Evolutionary conservation across 805 yeast genomes (phyloP).

Genomic region (Candida palmyrensis): DNA sequence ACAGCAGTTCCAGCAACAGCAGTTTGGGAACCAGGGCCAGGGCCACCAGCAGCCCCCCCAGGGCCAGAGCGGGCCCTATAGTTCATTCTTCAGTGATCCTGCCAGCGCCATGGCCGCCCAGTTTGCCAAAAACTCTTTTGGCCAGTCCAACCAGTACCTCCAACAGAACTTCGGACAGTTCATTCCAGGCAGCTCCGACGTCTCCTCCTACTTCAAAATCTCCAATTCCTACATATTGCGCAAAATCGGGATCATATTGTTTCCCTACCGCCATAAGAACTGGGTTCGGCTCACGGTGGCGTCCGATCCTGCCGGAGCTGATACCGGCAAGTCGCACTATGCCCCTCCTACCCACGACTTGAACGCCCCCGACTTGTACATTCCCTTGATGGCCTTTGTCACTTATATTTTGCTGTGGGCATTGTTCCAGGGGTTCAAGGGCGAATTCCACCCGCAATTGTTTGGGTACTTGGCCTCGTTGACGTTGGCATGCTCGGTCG

Average conservation of each 20-base stretch:
- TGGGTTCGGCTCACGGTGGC: constrained; percentile 60
- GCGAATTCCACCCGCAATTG: constrained; percentile 88
- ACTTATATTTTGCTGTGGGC: constrained; percentile 86
- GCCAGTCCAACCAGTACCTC: constrained; percentile 73
- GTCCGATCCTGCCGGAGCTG: constrained; percentile 13
- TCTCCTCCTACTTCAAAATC: constrained; percentile 87
- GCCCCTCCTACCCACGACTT: constrained; percentile 81
- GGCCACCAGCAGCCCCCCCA: constrained; percentile 20
- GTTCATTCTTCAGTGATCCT: constrained; percentile 65
- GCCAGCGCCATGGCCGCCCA: constrained; percentile 82
- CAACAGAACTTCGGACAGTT: constrained; percentile 61
- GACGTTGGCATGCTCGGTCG: constrained; percentile 72
- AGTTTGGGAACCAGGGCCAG: constrained; percentile 13
- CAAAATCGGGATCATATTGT: constrained; percentile 67
- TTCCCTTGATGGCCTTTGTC: constrained; percentile 89
- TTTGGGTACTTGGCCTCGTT: constrained; percentile 84
- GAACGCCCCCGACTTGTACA: constrained; percentile 94
- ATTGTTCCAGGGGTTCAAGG: constrained; percentile 76
- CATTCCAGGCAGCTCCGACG: constrained; percentile 45
- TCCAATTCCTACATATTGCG: constrained; percentile 79
- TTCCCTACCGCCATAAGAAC: constrained; percentile 80
- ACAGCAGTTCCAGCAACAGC: constrained; percentile 12
- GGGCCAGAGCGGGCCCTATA: constrained; percentile 10
- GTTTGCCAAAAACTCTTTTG: constrained; percentile 79
- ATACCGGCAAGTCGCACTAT: constrained; percentile 27